Evolutionary conservation across 164 flowering plant species (phyloP).

Genomic region (Warburgia ugandensis): DNA sequence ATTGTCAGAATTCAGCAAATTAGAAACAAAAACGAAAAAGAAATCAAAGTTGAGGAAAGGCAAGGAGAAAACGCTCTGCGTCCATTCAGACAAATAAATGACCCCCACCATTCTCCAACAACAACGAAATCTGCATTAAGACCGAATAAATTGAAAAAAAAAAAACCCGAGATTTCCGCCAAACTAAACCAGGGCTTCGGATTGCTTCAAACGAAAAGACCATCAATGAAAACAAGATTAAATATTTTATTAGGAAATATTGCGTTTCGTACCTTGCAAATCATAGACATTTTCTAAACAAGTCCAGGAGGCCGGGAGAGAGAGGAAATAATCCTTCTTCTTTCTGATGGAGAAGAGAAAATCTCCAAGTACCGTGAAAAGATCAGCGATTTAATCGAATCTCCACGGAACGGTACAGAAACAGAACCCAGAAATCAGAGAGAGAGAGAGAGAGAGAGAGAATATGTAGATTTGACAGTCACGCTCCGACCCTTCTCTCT

Average conservation of each 20-base stretch:
- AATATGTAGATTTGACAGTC: constrained; percentile 22
- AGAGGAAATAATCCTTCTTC: neutral
- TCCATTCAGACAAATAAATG: neutral
- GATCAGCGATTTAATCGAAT: constrained; percentile 44
- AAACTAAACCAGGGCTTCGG: too few species aligned
- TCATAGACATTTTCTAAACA: constrained; percentile 28
- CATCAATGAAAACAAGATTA: too few species aligned
- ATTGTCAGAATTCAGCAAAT: neutral
- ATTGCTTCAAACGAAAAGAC: too few species aligned
- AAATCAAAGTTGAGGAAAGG: neutral
- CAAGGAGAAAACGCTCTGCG: neutral
- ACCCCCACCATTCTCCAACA: neutral
- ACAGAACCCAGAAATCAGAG: constrained; percentile 9
- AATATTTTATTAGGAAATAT: too few species aligned
- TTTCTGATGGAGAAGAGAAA: neutral
- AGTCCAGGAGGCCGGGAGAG: neutral
- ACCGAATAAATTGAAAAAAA: too few species aligned
- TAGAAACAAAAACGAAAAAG: neutral
- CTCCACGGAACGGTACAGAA: constrained; percentile 14
- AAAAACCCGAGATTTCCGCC: too few species aligned
- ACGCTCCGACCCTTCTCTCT: constrained; percentile 3
- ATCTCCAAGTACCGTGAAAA: constrained; percentile 4
- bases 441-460: constrained; percentile 7
- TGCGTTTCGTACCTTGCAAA: constrained; percentile 38
- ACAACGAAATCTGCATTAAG: too few species aligned